A percentile compares a stretch with the other conserved stretches of the same genome.
Evolutionary conservation across 805 yeast species (phyloP).

Genomic region (Zygotorulaspora florentina): DNA sequence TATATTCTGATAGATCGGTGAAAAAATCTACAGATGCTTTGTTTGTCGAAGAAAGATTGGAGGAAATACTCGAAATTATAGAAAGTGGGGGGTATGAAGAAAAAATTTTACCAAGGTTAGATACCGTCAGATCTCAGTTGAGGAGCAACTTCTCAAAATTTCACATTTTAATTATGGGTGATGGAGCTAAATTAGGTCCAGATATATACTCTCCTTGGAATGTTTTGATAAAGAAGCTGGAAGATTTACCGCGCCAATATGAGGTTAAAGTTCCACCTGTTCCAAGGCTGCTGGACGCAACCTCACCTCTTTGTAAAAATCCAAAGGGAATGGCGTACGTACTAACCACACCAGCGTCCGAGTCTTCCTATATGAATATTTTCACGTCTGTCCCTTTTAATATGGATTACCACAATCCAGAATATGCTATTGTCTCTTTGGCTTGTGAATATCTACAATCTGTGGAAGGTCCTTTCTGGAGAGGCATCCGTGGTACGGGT

Average conservation of each 20-base stretch:
- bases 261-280: constrained; percentile 31
- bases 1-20: constrained; percentile 57
- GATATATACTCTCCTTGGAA: constrained; percentile 29
- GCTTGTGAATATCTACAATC: constrained; percentile 75
- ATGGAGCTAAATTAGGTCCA: constrained; percentile 44
- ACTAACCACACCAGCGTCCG: constrained; percentile 77
- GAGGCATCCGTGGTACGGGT: constrained; percentile 92
- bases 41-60: constrained; percentile 56
- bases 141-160: constrained; percentile 49
- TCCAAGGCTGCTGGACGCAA: constrained; percentile 51
- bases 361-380: constrained; percentile 65
- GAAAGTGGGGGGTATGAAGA: constrained; percentile 49
- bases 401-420: constrained; percentile 45
- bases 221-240: constrained; percentile 18
- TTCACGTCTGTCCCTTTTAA: constrained; percentile 53
- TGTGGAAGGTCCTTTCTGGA: constrained; percentile 96
- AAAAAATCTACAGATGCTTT: constrained; percentile 62
- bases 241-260: background rate
- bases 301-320: constrained; percentile 51
- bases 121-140: constrained; percentile 51
- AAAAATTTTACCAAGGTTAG: constrained; percentile 31
- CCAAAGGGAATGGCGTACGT: constrained; percentile 54
- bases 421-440: constrained; percentile 64
- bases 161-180: constrained; percentile 70
- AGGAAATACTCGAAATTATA: constrained; percentile 45